These are phyloP conservation scores for Zygosaccharomyces rouxii DNA, from an alignment of 805 yeast species.

Conservation along the genomic window DNA sequence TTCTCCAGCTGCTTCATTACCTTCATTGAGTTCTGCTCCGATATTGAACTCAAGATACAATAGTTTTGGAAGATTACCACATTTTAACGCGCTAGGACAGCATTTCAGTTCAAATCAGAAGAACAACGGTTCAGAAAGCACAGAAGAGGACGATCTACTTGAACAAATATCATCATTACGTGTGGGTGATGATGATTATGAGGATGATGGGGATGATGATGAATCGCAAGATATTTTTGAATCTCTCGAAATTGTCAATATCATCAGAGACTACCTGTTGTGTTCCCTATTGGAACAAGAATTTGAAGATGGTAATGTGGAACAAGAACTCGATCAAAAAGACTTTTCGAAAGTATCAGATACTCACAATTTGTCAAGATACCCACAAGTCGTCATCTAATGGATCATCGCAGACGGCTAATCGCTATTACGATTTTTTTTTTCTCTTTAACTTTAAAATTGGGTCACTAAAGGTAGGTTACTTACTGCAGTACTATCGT, in stretches of 20 bases:
- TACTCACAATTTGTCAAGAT: conserved; percentile 9
- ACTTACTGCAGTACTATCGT: not conserved
- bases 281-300: conserved; percentile 31
- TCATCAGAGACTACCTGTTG: conserved; percentile 29
- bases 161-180: not conserved
- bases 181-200: conserved; percentile 2
- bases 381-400: conserved; percentile 11
- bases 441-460: not conserved
- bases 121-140: conserved; percentile 9
- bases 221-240: conserved; percentile 15
- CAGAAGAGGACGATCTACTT: not conserved
- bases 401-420: not conserved
- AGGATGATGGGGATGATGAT: conserved; percentile 2
- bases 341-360: not conserved
- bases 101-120: conserved; percentile 23
- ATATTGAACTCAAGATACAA: conserved; percentile 13
- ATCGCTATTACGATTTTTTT: not conserved
- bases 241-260: conserved; percentile 19
- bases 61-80: conserved; percentile 10
- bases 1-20: conserved; percentile 10
- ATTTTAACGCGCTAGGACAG: conserved; percentile 10
- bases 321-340: conserved; percentile 1
- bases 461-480: conserved; percentile 1
- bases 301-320: conserved; percentile 12
- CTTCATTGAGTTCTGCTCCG: conserved; percentile 18